Conservation (phyloP, 768 basidiomycete genomes). For the Mrakia frigida region DNA sequence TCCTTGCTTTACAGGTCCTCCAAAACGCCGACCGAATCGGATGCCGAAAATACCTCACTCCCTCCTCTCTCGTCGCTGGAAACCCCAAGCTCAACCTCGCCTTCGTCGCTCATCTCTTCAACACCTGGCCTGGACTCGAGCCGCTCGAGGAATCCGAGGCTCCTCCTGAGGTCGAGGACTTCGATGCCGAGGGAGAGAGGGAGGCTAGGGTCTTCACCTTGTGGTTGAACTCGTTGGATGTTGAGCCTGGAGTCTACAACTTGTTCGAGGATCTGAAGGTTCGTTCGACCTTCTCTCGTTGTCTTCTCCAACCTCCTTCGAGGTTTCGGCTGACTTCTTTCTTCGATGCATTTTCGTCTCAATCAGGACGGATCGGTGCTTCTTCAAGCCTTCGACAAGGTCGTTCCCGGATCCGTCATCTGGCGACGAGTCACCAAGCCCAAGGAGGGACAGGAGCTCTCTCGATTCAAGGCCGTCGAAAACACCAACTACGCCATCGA, state of each 20-base stretch:
- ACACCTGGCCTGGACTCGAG: conserved; percentile 89
- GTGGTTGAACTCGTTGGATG: conserved; percentile 95
- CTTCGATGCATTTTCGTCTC: too few species aligned
- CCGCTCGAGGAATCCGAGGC: conserved; percentile 92
- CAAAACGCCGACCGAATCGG: conserved; percentile 90
- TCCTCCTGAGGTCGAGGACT: conserved; percentile 85
- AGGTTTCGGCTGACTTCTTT: neutral
- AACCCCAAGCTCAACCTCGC: conserved; percentile 92
- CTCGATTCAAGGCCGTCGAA: conserved; percentile 95
- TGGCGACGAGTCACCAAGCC: conserved; percentile 97
- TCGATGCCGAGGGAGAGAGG: conserved; percentile 97
- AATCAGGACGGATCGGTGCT: conserved; percentile 69
- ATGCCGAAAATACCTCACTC: conserved; percentile 92
- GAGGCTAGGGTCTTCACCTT: conserved; percentile 97
- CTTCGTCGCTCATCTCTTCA: conserved; percentile 98
- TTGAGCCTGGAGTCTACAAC: conserved; percentile 94
- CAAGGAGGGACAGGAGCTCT: conserved; percentile 71
- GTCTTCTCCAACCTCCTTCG: neutral
- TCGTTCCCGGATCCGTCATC: conserved; percentile 82
- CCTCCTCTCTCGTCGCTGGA: conserved; percentile 81
- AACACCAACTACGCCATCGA: conserved; percentile 97
- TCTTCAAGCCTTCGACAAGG: conserved; percentile 94
- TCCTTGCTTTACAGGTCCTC: conserved; percentile 55
- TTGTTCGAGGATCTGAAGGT: conserved; percentile 90
- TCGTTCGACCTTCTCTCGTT: conserved; percentile 16